Evolutionary conservation across 495 filamentous ascomycete genomes (phyloP).

Genomic region (Lichenothelia convexa): DNA sequence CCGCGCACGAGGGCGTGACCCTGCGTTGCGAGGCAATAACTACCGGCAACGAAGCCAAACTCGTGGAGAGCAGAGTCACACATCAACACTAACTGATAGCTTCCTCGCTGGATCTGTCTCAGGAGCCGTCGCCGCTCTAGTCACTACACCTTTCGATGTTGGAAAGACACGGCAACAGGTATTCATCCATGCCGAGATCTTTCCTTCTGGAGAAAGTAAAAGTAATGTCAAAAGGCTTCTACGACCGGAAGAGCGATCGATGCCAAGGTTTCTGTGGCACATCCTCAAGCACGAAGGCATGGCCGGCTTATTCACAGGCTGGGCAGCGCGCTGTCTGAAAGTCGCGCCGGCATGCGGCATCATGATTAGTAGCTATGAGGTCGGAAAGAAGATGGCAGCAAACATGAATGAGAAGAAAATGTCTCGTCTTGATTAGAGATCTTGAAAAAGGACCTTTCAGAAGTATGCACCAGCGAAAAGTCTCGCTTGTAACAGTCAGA

Average conservation of each 20-base stretch:
- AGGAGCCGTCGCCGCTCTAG: constrained; percentile 67
- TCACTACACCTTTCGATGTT: constrained; percentile 93
- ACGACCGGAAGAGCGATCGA: constrained; percentile 50
- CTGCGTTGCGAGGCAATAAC: constrained; percentile 9
- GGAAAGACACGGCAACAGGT: constrained; percentile 92
- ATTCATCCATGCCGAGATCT: constrained; percentile 31
- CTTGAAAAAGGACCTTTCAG: too few relatives aligned
- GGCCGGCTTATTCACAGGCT: constrained; percentile 70
- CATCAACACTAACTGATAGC: constrained; percentile 63
- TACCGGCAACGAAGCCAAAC: constrained; percentile 25
- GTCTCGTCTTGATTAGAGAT: too few relatives aligned
- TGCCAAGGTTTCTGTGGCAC: constrained; percentile 65
- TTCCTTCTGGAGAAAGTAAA: constrained; percentile 6
- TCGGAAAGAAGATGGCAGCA: constrained; percentile 76
- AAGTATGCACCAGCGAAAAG: too few relatives aligned
- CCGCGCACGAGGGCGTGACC: constrained; percentile 18
- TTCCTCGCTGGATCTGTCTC: constrained; percentile 72
- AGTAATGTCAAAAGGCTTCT: constrained; percentile 13
- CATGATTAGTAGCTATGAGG: constrained; percentile 96
- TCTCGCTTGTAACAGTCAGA: too few relatives aligned
- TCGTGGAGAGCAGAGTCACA: constrained; percentile 37
- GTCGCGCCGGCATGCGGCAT: constrained; percentile 97
- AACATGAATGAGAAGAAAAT: constrained; percentile 54
- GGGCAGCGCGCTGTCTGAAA: constrained; percentile 79
- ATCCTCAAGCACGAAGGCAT: constrained; percentile 76